Conservation (phyloP, 2,329 filamentous ascomycete genomes). For the Coniella lustricola region DNA sequence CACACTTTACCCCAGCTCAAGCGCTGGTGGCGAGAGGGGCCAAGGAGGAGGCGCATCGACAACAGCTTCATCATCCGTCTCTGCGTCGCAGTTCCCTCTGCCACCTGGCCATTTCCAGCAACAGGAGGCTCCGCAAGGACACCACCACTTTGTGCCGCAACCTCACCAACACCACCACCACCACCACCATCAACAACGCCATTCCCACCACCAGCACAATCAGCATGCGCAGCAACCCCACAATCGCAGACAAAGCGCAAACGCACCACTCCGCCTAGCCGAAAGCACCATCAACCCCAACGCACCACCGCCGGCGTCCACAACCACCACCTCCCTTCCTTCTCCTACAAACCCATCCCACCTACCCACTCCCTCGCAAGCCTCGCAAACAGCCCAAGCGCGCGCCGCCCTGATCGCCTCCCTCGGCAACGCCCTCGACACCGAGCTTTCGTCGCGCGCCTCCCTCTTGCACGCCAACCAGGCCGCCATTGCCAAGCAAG, state of each 20-base stretch:
- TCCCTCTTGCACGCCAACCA: slow-evolving; percentile 63
- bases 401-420: slow-evolving; percentile 53
- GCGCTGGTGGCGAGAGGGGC: background rate
- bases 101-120: background rate
- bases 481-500: slow-evolving; percentile 58
- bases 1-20: slow-evolving; percentile 10
- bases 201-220: background rate
- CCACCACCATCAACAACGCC: background rate
- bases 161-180: background rate
- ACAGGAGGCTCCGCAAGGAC: too few species aligned
- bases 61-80: slow-evolving; percentile 16
- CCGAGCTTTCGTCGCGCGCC: slow-evolving; percentile 61
- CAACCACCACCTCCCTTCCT: background rate
- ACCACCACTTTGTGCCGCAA: background rate
- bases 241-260: too few species aligned
- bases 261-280: background rate
- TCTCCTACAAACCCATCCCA: slow-evolving; percentile 24
- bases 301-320: background rate
- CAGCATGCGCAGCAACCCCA: background rate
- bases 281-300: background rate
- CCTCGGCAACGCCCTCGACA: slow-evolving; percentile 64
- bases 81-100: slow-evolving; percentile 7
- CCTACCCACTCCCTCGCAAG: slow-evolving; percentile 35
- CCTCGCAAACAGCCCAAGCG: slow-evolving; percentile 47
- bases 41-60: slow-evolving; percentile 9